Percentiles rank a stretch among this genome's conserved stretches.
Evolutionary conservation across 106 monocot species (phyloP).

Genomic region (Apostasia shenzhenica): DNA sequence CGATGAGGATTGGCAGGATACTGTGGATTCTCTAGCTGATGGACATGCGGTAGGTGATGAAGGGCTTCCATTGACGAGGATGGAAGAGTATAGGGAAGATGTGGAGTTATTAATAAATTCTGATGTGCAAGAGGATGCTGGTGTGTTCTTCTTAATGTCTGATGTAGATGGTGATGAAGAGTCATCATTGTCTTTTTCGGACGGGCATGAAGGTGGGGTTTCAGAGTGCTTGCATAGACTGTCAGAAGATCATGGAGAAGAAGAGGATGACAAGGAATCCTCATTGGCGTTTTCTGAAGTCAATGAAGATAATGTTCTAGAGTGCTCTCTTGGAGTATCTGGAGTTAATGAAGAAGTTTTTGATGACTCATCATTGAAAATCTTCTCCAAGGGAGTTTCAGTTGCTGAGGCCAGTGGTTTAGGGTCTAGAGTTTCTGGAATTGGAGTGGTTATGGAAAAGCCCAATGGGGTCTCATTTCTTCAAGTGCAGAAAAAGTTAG

Average conservation of each 20-base stretch:
- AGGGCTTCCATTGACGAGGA: neutral
- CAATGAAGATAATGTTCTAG: slow-evolving; percentile 2
- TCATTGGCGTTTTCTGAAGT: slow-evolving; percentile 3
- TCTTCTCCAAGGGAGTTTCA: slow-evolving; percentile 91
- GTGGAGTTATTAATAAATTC: neutral
- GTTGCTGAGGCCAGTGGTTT: slow-evolving; percentile 18
- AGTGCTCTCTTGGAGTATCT: neutral
- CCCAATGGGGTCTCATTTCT: slow-evolving; percentile 36
- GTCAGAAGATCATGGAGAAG: neutral
- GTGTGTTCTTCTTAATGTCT: neutral
- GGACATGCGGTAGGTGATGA: slow-evolving; percentile 1
- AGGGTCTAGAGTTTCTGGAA: slow-evolving; percentile 55
- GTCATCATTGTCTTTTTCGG: neutral
- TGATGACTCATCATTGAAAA: slow-evolving; percentile 52
- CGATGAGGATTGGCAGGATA: slow-evolving; percentile 77
- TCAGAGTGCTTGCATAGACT: neutral
- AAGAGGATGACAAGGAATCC: neutral
- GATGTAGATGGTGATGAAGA: neutral
- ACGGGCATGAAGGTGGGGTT: neutral
- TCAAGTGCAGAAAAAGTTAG: slow-evolving; percentile 85
- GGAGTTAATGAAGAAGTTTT: slow-evolving; percentile 22
- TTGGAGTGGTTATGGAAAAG: slow-evolving; percentile 77
- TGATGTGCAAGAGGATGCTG: neutral
- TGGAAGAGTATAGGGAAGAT: neutral
- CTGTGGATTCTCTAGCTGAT: slow-evolving; percentile 34